Evolutionary conservation across 75 land plant species (phyloP), one percentile per base, ranked within the genome.

Genomic region (Gnetum montanum): DNA sequence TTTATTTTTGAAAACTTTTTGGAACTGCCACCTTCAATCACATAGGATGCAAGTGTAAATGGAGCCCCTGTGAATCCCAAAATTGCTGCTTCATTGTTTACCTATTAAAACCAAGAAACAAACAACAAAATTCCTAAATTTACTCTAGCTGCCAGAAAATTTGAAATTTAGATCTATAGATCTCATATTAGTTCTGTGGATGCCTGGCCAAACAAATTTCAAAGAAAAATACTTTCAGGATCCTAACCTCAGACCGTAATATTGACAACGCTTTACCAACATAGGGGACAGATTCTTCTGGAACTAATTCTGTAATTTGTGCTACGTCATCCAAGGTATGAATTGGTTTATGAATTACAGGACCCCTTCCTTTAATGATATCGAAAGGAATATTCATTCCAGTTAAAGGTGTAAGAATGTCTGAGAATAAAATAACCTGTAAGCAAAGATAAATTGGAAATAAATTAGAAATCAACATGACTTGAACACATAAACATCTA

Each of bases 331-430:
- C 78, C 65, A 77, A 71, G 18, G 79, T 77, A 19, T 59, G 44
- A 51, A 90, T 48, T 31, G 98, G 96, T 49, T 78, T 57, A 31
- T 75, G 70, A 34, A 94, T 94, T 24, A 94, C 47, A 20, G 98
- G 98, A 45, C 96, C 98, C 66, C 78, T 82, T 24, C 85, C 84
- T 64, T 88, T 81, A 8, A 94, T 62, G 34, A 94, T 94, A 68
- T 90, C 98, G 70, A 94, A 94, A 19, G 98, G 96, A 50, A 94
- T 90, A 45, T 90, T 94, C 98, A 94, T 94, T 16, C 98, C 98
- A 40, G 98, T 69, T 7, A 94, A 74, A 20, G 98, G 98, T 15
- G 98, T 94, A 37, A 94, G 71, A 54, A 94, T 94, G 69, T 94
- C 98, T 18, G 98, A 94, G 62, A 94, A 94, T 61, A 94, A 70